phyloP scores from a whole-genome alignment of 805 yeast genomes.

The Myxozyma nipponensis region DNA sequence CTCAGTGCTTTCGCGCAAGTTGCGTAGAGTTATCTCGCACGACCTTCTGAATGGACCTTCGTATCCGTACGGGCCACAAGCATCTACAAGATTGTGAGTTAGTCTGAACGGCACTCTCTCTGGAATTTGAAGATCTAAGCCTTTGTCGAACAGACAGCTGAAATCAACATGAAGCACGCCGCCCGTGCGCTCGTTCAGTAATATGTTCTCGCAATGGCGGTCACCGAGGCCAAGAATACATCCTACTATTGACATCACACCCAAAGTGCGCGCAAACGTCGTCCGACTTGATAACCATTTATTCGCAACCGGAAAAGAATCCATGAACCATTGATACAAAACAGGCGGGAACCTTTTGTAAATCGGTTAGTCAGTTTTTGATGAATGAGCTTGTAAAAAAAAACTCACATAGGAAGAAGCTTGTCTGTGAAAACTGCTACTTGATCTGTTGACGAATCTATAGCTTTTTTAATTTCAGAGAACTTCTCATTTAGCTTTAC shows the following conservation, averaged over 20 bases:
- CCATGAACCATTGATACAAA: constrained; percentile 80
- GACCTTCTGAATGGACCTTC: constrained; percentile 87
- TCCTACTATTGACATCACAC: constrained; percentile 98
- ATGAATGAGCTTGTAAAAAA: no score
- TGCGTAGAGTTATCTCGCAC: constrained; percentile 73
- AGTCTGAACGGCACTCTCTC: constrained; percentile 92
- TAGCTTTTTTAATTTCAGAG: constrained; percentile 2
- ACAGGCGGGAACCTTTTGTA: constrained; percentile 61
- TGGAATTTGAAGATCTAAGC: constrained; percentile 67
- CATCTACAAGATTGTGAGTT: constrained; percentile 84
- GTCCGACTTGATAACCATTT: constrained; percentile 81
- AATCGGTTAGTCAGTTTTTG: background rate
- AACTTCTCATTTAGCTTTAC: no score
- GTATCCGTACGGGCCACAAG: constrained; percentile 79
- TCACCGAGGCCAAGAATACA: constrained; percentile 93
- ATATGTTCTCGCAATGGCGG: constrained; percentile 88
- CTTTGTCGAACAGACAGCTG: constrained; percentile 89
- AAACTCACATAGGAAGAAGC: constrained; percentile 21
- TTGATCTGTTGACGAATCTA: background rate
- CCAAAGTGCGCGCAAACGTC: constrained; percentile 69
- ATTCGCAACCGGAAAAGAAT: constrained; percentile 83
- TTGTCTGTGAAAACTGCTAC: background rate
- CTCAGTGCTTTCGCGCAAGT: constrained; percentile 75
- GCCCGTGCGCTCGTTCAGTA: constrained; percentile 70
- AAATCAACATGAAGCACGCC: constrained; percentile 89